Evolutionary conservation across 2,329 filamentous ascomycete species (phyloP), one percentile per base, ranked within the genome.

Genomic region (Chrysoporthe deuterocubensis): DNA sequence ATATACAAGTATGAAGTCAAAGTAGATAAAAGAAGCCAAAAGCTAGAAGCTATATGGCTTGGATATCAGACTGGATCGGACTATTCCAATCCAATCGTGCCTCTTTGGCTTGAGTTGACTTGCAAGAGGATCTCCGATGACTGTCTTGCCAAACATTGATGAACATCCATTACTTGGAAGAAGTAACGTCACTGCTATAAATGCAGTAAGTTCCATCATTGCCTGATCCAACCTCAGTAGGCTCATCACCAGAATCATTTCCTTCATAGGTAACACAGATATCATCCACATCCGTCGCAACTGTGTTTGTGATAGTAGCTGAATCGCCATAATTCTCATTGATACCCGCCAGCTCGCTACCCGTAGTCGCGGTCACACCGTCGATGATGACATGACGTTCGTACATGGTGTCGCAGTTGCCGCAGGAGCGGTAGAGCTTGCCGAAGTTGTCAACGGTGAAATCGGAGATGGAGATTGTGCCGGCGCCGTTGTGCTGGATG

Each of bases 371-470:
- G 7, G 77, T 76, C 2, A 78, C 74, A 3, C 78, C 80, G 69
- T 80, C 77, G 34, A 84, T 76, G 69, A 81, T 77, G n/a, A 84
- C 80, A 70, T 82, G 82, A n/a, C 82, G 78, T 67, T 79, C 78
- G 70, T 79, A 79, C 67, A 69, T 69, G 8, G 46, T 43, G 62
- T 74, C 67, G 69, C 73, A 79, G 78, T 85, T 85, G 65, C 83
- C 83, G 72, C 83, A 84, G 8, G 81, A 82, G 37, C 82, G 80
- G 73, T 82, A 83, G 50, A 84, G 73, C 73, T 85, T 85, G 67
- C 82, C 82, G 69, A 83, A 83, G 74, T 83, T 78, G 37, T 80
- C 75, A 64, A 76, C 80, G 70, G 80, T 81, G 75, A 80, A 79
- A 69, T 80, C 71, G 3, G 72, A 72, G 40, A 76, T 73, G 2